Conservation (phyloP, 169 alveolate genomes). For the Babesia caballi region DNA sequence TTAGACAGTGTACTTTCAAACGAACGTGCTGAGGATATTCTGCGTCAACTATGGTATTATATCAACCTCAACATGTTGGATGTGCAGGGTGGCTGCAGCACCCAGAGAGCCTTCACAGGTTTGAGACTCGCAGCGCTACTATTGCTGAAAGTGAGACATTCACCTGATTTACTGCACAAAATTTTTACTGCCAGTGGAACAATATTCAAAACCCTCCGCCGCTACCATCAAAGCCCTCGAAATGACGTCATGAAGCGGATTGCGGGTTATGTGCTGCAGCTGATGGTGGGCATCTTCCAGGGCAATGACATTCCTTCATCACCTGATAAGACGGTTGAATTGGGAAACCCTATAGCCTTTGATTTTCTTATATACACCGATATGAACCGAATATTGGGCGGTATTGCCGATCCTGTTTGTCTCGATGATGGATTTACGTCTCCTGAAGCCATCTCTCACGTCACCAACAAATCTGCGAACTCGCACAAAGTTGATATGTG, state of each 20-base stretch:
- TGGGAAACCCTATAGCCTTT: background rate
- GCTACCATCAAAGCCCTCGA: constrained; percentile 15
- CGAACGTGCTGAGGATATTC: constrained; percentile 2
- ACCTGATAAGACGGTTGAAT: background rate
- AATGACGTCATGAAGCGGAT: background rate
- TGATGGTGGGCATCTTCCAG: background rate
- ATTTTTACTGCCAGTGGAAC: background rate
- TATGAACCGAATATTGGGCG: background rate
- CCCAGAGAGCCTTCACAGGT: constrained; percentile 35
- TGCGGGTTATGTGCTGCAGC: constrained; percentile 1
- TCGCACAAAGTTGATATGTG: background rate
- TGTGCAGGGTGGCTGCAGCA: background rate
- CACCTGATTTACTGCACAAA: background rate
- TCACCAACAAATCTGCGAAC: background rate
- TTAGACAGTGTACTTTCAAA: background rate
- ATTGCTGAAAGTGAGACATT: constrained; percentile 15
- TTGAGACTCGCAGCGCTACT: constrained; percentile 8
- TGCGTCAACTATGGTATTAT: constrained; percentile 29
- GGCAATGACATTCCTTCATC: background rate
- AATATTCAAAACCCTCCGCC: constrained; percentile 1
- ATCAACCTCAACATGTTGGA: constrained; percentile 22
- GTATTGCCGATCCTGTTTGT: too few species aligned
- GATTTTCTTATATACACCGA: background rate
- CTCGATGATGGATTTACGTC: too few species aligned
- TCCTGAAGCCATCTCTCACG: too few species aligned